Evolutionary conservation across 768 basidiomycete genomes (phyloP), one percentile per base, ranked within the genome.

Genomic region (Boletus insuetus): DNA sequence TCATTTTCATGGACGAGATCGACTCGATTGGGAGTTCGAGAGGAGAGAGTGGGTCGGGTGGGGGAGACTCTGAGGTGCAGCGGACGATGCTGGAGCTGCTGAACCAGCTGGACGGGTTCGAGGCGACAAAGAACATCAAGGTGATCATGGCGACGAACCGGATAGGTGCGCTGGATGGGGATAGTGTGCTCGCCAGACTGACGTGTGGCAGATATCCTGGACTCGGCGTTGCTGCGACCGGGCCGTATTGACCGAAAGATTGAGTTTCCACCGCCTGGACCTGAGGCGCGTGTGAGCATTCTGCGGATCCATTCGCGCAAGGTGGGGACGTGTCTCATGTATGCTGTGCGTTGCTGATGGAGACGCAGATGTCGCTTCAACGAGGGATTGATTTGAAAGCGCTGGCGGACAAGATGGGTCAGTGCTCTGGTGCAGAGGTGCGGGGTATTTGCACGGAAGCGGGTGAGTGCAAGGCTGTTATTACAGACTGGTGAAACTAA

Each of bases 1-100:
- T 98, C 75, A 97, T 98, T 69, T 98, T 98, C 79, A 97, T 98
- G 95, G 96, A 98, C 70, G 96, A 98, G 75, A 98, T 98, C 60
- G 96, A 98, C 74, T 94, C 91, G 19, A 98, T 98, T 66, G 96
- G 96, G 51, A 90, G 87, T 59, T 93, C 92, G 59, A 75, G 95
- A 69, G 93, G 95, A 12, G 91, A 94, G 61, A 76, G 80, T 32
- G 86, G 86, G 9, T 80, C 71, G 75, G 89, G 91, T 20, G 86
- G 86, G 40, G 91, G 91, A 2, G 91, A 94, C 64, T 90, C 87
- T 4, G 92, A 94, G 70, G 91, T 93, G 55, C 91, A 94, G 75
- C 75, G 91, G 51, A 94, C 91, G 53, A 93, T 94, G 91, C 72
- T 94, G 74, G 91, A 94, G 70, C 69, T 94, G 70, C 72, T 94